These are phyloP conservation scores for Candolleomyces aberdarensis DNA, from an alignment of 768 basidiomycete species.

Conservation along the genomic window DNA sequence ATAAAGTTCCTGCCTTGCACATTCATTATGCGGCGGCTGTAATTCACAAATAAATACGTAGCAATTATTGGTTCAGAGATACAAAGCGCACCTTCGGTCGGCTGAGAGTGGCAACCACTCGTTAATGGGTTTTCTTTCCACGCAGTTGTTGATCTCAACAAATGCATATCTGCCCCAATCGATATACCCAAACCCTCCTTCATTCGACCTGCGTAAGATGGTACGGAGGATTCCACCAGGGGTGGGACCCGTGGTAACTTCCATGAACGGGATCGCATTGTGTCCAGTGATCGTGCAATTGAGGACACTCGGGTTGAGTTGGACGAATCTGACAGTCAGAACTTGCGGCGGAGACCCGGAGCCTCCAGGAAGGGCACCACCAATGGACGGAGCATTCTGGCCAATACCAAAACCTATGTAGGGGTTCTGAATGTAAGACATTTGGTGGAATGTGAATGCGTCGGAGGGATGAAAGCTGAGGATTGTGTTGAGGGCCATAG, in stretches of 20 bases:
- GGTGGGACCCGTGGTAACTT: slow-evolving; percentile 38
- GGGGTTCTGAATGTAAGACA: background rate
- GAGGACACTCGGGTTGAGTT: slow-evolving; percentile 36
- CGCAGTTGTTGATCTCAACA: slow-evolving; percentile 35
- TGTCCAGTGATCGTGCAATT: slow-evolving; percentile 44
- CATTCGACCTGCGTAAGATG: slow-evolving; percentile 17
- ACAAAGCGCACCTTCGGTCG: slow-evolving; percentile 34
- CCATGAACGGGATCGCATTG: slow-evolving; percentile 36
- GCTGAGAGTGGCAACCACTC: slow-evolving; percentile 42
- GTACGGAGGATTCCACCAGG: too few species aligned
- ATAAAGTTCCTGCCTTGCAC: background rate
- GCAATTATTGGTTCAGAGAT: background rate
- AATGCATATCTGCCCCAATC: slow-evolving; percentile 42
- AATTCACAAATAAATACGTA: background rate
- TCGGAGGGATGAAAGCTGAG: too few species aligned
- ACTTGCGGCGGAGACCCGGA: slow-evolving; percentile 14
- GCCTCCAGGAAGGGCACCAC: slow-evolving; percentile 13
- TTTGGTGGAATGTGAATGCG: too few species aligned
- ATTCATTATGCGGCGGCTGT: background rate
- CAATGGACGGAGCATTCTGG: too few species aligned
- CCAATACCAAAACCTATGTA: too few species aligned
- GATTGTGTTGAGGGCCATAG: too few species aligned
- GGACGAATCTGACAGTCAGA: slow-evolving; percentile 41
- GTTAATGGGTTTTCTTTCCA: slow-evolving; percentile 29
- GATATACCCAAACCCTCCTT: slow-evolving; percentile 37